Conservation (phyloP, 2,329 filamentous ascomycete species). For the Microascus cirrosus region DNA sequence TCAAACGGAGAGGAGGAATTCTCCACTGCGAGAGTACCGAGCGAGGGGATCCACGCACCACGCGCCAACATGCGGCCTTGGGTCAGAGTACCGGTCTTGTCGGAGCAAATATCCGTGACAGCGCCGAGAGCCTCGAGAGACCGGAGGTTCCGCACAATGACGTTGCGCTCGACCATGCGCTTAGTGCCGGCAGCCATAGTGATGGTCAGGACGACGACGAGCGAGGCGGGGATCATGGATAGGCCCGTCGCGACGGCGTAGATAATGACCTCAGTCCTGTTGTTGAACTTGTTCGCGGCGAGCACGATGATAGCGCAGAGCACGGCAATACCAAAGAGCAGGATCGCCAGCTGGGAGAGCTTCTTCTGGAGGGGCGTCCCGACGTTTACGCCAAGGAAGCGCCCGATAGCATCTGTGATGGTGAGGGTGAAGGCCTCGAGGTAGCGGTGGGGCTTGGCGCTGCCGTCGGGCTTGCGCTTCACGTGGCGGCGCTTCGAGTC, state of each 20-base stretch:
- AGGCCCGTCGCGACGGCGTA: conserved; percentile 35
- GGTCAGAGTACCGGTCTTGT: conserved; percentile 49
- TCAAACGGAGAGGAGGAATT: conserved; percentile 44
- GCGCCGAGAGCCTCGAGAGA: conserved; percentile 49
- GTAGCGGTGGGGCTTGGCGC: conserved; percentile 41
- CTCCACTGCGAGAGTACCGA: conserved; percentile 46
- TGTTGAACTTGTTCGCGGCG: conserved; percentile 48
- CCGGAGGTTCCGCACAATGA: conserved; percentile 40
- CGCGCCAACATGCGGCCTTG: conserved; percentile 54
- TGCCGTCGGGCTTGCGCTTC: conserved; percentile 39
- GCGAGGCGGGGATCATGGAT: conserved; percentile 38
- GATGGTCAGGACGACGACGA: conserved; percentile 43
- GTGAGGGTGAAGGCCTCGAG: conserved; percentile 34
- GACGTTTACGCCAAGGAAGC: conserved; percentile 56
- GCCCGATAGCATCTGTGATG: conserved; percentile 43
- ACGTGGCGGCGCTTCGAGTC: conserved; percentile 38
- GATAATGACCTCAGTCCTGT: conserved; percentile 47
- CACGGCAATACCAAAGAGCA: conserved; percentile 56
- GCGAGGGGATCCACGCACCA: conserved; percentile 45
- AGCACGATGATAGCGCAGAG: conserved; percentile 60
- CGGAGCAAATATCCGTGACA: conserved; percentile 44
- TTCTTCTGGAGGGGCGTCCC: conserved; percentile 61
- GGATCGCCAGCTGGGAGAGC: conserved; percentile 54
- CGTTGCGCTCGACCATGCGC: conserved; percentile 38
- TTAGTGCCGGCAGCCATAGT: conserved; percentile 45